Evolutionary conservation across 2,329 filamentous ascomycete species (phyloP), one percentile per base, ranked within the genome.

Genomic region (Aspergillus phoenicis): DNA sequence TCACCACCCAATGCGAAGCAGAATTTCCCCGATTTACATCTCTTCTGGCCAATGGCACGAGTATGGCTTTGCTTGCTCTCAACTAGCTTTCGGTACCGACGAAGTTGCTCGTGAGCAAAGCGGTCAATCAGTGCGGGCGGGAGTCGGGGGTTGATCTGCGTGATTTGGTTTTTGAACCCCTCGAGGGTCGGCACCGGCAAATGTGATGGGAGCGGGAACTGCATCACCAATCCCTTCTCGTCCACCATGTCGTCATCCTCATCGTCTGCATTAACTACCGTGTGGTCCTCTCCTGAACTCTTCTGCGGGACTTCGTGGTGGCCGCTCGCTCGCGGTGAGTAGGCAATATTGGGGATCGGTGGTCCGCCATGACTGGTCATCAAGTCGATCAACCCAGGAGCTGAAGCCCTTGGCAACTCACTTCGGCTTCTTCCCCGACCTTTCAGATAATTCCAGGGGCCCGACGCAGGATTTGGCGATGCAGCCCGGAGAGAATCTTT

Each of bases 51-150:
- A 1, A 89, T 85, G 2, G 83, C 81, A 51, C 84, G 82, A 1
- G 87, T 79, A 71, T 97, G 93, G 68, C 89, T 89, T 59, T 91
- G 82, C 70, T 87, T 89, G 63, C 83, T 80, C 39, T 87, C 88
- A 30, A 94, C 81, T 15, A 97, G 80, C 28, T 86, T 85, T 74
- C 93, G 95, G 76, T 93, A 96, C 58, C 93, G 86, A 61, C 87
- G 81, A 51, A 89, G 81, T 73, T 97, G 91, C 70, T 96, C 92
- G 65, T 91, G 85, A 0, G 90, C 91, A 66, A 97, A 90, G 49
- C 93, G 88, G 30, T 95, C 90, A 13, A 94, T 85, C 64, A 97
- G 82, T 74, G 87, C 82, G 8, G 82, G 78, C n/a, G 81, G 80
- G 60, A 96, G 80, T 10, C 82, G 79, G n/a, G 91, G 91, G 70